Conservation (phyloP, 139 green algal species). For the Picochlorum sp. region DNA sequence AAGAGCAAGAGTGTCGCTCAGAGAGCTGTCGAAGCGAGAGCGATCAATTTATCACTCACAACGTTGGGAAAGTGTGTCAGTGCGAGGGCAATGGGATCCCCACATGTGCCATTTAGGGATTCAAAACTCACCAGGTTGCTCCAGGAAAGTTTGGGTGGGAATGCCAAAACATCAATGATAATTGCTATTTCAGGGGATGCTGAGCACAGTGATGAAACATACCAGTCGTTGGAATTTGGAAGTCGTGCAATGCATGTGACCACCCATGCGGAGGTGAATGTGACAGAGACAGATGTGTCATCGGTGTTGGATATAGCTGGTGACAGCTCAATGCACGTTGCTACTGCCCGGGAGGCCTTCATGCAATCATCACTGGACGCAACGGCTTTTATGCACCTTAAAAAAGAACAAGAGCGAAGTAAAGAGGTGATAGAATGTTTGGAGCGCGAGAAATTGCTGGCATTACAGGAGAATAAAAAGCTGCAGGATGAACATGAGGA, state of each 20-base stretch:
- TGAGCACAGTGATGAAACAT: slow-evolving; percentile 67
- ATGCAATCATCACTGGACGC: slow-evolving; percentile 28
- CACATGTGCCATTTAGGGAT: slow-evolving; percentile 67
- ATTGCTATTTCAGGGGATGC: slow-evolving; percentile 47
- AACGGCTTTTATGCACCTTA: slow-evolving; percentile 14
- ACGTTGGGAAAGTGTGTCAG: slow-evolving; percentile 63
- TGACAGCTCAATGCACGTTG: not conserved
- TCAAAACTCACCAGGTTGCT: slow-evolving; percentile 75
- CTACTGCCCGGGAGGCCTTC: slow-evolving; percentile 41
- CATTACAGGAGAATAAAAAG: not conserved
- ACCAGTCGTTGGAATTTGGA: slow-evolving; percentile 72
- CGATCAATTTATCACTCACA: slow-evolving; percentile 70
- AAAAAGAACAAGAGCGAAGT: slow-evolving; percentile 23
- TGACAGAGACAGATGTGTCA: not conserved
- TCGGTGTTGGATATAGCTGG: not conserved
- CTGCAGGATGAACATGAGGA: slow-evolving; percentile 16
- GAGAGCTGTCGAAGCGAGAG: slow-evolving; percentile 54
- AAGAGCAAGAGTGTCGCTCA: slow-evolving; percentile 62
- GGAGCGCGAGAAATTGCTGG: not conserved
- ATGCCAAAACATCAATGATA: slow-evolving; percentile 48
- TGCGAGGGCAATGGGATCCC: slow-evolving; percentile 32
- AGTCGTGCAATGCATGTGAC: slow-evolving; percentile 65
- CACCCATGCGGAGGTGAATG: slow-evolving; percentile 63
- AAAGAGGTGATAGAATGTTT: slow-evolving; percentile 18
- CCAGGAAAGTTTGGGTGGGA: slow-evolving; percentile 51